Percentiles rank a stretch among this genome's conserved stretches.
Evolutionary conservation across 2,329 filamentous ascomycete genomes (phyloP).

Genomic region (Plectosphaerella plurivora): DNA sequence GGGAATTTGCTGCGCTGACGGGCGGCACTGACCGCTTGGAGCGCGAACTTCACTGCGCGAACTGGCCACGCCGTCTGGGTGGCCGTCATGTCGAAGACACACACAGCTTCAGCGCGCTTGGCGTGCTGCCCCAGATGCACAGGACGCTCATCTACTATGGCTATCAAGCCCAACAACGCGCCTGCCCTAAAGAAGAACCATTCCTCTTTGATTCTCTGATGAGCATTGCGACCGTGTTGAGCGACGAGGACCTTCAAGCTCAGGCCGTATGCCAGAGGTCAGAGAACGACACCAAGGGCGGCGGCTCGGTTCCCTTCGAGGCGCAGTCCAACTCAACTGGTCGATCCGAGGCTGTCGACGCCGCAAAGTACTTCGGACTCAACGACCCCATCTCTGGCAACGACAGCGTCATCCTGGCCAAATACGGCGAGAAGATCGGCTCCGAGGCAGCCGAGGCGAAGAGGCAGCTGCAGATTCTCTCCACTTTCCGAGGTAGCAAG

Average conservation of each 20-base stretch:
- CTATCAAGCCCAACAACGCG: conserved; percentile 4
- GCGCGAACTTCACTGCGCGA: conserved; percentile 9
- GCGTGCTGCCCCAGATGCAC: conserved; percentile 10
- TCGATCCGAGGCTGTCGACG: conserved; percentile 5
- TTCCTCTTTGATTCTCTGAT: neutral
- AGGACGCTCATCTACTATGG: conserved; percentile 9
- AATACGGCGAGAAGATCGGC: neutral
- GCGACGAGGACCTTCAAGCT: conserved; percentile 13
- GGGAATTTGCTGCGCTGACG: neutral
- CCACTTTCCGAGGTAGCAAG: neutral
- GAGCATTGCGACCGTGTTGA: neutral
- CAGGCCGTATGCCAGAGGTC: conserved; percentile 8
- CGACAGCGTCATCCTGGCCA: neutral
- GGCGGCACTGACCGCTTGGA: neutral
- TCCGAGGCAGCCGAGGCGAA: neutral
- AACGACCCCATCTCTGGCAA: neutral
- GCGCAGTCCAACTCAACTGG: neutral
- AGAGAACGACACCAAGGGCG: too few species aligned
- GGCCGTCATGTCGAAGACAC: too few species aligned
- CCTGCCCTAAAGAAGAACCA: neutral
- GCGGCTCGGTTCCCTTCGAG: too few species aligned
- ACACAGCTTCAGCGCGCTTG: conserved; percentile 4
- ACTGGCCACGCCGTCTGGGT: conserved; percentile 3
- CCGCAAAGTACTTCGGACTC: neutral
- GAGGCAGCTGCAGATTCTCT: neutral